A percentile compares a stretch with the other conserved stretches of the same genome.
phyloP scores from a whole-genome alignment of 2,329 filamentous ascomycete species.

The Cephalotrichum gorgonifer region DNA sequence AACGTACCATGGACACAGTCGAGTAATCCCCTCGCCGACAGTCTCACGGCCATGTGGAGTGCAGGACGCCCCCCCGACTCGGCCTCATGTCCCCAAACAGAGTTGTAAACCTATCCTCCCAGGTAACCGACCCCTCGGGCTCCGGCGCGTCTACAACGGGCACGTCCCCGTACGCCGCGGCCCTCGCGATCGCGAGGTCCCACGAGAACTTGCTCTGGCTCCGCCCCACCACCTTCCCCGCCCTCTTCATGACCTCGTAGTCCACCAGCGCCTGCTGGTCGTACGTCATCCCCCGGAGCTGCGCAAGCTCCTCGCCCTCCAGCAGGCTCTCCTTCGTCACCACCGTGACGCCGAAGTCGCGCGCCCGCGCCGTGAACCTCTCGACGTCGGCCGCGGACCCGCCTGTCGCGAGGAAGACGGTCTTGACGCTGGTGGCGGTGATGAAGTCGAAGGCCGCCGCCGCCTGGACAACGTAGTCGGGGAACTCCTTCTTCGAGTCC shows the following conservation, averaged over 20 bases:
- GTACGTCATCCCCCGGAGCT: slow-evolving; percentile 27
- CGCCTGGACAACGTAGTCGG: slow-evolving; percentile 20
- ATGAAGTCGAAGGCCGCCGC: slow-evolving; percentile 20
- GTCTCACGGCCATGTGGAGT: slow-evolving; percentile 16
- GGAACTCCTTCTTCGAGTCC: slow-evolving; percentile 16
- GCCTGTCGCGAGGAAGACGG: slow-evolving; percentile 33
- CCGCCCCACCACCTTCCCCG: slow-evolving; percentile 30
- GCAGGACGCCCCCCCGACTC: slow-evolving; percentile 2
- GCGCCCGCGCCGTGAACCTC: slow-evolving; percentile 23
- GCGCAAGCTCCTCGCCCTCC: slow-evolving; percentile 19
- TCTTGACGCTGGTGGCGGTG: slow-evolving; percentile 12
- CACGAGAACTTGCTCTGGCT: slow-evolving; percentile 34
- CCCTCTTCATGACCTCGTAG: slow-evolving; percentile 35
- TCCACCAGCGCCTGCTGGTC: slow-evolving; percentile 40
- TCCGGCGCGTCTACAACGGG: slow-evolving; percentile 5
- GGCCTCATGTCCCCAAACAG: slow-evolving; percentile 16
- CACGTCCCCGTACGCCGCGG: slow-evolving; percentile 13
- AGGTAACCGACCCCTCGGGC: slow-evolving; percentile 13
- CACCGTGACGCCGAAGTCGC: slow-evolving; percentile 24
- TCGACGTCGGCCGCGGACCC: slow-evolving; percentile 22
- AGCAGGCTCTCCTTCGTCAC: slow-evolving; percentile 32
- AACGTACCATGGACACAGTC: too few species aligned
- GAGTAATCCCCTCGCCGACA: not conserved
- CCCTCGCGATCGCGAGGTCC: slow-evolving; percentile 32
- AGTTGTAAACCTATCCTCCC: slow-evolving; percentile 21